These are phyloP conservation scores for Pseudogymnoascus sp. DNA, from an alignment of 2,329 filamentous ascomycete genomes.

Conservation along the genomic window DNA sequence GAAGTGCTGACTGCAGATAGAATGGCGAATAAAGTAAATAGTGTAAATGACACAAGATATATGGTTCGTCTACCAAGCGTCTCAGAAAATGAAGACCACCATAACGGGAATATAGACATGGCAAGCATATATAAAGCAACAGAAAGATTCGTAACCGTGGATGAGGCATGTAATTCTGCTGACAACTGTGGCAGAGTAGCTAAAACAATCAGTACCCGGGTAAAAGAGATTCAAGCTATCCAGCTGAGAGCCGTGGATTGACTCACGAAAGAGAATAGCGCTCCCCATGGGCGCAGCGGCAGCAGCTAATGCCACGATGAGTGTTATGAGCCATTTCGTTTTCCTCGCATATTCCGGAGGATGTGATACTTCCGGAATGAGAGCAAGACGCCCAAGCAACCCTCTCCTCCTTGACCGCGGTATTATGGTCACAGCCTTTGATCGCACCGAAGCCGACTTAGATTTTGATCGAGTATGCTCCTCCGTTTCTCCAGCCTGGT, in stretches of 20 bases:
- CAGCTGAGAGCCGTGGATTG: background rate
- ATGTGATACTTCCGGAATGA: slow-evolving; percentile 71
- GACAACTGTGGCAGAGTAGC: slow-evolving; percentile 61
- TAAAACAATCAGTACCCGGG: slow-evolving; percentile 28
- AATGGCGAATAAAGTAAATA: slow-evolving; percentile 64
- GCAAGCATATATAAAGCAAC: slow-evolving; percentile 74
- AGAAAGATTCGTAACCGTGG: slow-evolving; percentile 64
- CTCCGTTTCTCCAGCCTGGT: slow-evolving; percentile 5
- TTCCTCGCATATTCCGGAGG: slow-evolving; percentile 63
- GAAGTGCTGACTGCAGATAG: slow-evolving; percentile 60
- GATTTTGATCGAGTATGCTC: slow-evolving; percentile 22
- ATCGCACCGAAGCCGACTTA: slow-evolving; percentile 33
- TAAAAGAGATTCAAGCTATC: background rate
- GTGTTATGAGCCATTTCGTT: slow-evolving; percentile 80
- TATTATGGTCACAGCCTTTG: slow-evolving; percentile 33
- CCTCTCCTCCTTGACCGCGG: slow-evolving; percentile 54
- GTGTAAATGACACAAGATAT: slow-evolving; percentile 63
- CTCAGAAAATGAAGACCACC: slow-evolving; percentile 75
- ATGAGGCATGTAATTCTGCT: slow-evolving; percentile 49
- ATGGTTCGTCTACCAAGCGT: slow-evolving; percentile 65
- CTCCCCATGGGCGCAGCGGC: slow-evolving; percentile 76
- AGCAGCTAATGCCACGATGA: slow-evolving; percentile 67
- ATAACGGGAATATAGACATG: slow-evolving; percentile 78
- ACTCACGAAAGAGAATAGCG: slow-evolving; percentile 71
- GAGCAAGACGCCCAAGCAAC: slow-evolving; percentile 58